Conservation (phyloP, 2,329 filamentous ascomycete species). For the Aspergillus clavatus region DNA sequence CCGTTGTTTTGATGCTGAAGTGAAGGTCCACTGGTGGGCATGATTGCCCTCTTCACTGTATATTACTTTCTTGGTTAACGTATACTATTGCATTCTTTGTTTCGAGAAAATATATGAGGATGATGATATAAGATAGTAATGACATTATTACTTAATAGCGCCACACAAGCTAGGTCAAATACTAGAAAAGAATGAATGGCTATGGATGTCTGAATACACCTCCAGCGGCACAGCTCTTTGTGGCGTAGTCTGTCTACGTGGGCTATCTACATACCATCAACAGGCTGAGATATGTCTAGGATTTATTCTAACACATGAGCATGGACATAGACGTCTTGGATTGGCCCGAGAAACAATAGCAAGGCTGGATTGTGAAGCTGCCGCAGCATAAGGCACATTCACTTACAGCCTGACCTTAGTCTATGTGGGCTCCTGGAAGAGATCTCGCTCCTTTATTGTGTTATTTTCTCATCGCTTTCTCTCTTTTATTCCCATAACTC, state of each 20-base stretch:
- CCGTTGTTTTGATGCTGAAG: not conserved
- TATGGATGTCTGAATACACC: not conserved
- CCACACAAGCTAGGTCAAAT: too few species aligned
- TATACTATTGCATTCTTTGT: too few species aligned
- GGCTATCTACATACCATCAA: not conserved
- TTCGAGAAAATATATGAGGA: too few species aligned
- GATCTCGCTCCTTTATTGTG: not conserved
- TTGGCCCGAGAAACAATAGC: too few species aligned
- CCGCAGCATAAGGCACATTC: not conserved
- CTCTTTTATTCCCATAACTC: too few species aligned
- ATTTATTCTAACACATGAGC: not conserved
- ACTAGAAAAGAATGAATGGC: not conserved
- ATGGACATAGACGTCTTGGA: too few species aligned
- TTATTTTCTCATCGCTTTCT: not conserved
- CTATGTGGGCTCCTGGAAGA: too few species aligned
- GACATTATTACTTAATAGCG: too few species aligned
- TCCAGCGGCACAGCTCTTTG: not conserved
- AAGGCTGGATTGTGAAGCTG: too few species aligned
- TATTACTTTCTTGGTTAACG: too few species aligned
- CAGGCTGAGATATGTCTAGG: not conserved
- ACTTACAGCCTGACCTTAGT: too few species aligned
- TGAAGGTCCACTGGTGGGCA: not conserved
- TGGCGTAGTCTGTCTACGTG: not conserved
- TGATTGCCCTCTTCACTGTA: not conserved
- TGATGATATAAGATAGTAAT: too few species aligned